A percentile compares a stretch with the other conserved stretches of the same genome.
These are phyloP conservation scores for Verticillium dahliae DNA, from an alignment of 2,329 filamentous ascomycete species.

Conservation along the genomic window DNA sequence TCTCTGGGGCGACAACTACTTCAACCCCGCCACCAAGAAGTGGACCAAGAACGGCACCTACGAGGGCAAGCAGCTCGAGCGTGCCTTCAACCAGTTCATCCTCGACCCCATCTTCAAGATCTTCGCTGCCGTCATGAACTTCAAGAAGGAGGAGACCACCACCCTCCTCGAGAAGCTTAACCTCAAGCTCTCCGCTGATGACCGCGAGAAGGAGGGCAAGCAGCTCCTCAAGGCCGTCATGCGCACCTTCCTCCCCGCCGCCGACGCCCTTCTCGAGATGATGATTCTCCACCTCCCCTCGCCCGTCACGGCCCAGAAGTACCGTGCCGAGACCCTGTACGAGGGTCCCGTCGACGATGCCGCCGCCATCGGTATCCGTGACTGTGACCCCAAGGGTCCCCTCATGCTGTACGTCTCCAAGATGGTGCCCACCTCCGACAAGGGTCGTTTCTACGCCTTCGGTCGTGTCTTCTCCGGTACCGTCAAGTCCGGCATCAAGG, in stretches of 20 bases:
- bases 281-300: constrained; percentile 99
- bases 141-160: constrained; percentile 88
- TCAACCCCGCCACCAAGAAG: constrained; percentile 99
- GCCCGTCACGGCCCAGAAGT: constrained; percentile 89
- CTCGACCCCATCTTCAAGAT: constrained; percentile 99
- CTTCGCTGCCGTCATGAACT: constrained; percentile 94
- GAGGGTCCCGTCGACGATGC: constrained; percentile 94
- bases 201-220: constrained; percentile 95
- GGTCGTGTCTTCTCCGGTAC: constrained; percentile 99
- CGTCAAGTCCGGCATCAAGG: constrained; percentile 95
- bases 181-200: constrained; percentile 81
- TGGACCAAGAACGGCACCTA: constrained; percentile 84
- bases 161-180: constrained; percentile 86
- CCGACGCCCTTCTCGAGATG: constrained; percentile 98
- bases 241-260: constrained; percentile 97
- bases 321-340: constrained; percentile 98
- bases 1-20: constrained; percentile 99
- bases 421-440: constrained; percentile 99
- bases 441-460: constrained; percentile 99
- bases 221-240: constrained; percentile 95
- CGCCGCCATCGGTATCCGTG: constrained; percentile 91
- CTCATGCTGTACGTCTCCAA: constrained; percentile 99
- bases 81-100: constrained; percentile 99
- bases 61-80: constrained; percentile 87
- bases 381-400: constrained; percentile 95